phyloP scores from a whole-genome alignment of 208 protist genomes.

The Phytomonas sp. region DNA sequence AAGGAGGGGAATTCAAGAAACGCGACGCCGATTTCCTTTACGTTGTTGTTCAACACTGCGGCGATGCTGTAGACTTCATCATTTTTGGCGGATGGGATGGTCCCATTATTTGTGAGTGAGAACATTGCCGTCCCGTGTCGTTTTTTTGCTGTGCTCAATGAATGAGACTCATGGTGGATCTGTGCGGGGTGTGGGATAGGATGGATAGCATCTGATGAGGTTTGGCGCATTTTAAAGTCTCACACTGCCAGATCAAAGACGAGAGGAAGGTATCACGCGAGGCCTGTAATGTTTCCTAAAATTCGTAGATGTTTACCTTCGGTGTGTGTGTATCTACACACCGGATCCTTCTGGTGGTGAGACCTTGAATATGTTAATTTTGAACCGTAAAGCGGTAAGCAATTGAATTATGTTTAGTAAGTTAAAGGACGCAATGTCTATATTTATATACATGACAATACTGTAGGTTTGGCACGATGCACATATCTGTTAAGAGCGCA shows the following conservation, averaged over 20 bases:
- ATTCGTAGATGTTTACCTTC: not conserved
- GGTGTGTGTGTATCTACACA: not conserved
- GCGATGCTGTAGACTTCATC: slow-evolving; percentile 37
- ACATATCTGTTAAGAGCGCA: not conserved
- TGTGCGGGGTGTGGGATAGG: not conserved
- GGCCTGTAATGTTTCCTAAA: not conserved
- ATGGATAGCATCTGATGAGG: not conserved
- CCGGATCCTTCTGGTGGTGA: not conserved
- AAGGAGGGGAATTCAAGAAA: slow-evolving; percentile 54
- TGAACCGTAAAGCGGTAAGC: not conserved
- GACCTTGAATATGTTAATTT: not conserved
- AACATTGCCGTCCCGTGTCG: not conserved
- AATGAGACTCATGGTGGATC: not conserved
- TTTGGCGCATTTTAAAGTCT: not conserved
- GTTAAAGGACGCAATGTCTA: not conserved
- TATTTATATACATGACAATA: not conserved
- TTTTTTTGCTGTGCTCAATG: slow-evolving; percentile 1
- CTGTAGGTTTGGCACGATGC: not conserved
- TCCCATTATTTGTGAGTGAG: not conserved
- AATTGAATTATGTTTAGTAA: not conserved
- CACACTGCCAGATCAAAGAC: not conserved
- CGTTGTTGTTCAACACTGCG: slow-evolving; percentile 63
- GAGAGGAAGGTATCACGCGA: not conserved
- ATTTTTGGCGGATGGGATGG: not conserved
- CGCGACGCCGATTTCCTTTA: slow-evolving; percentile 65